Conservation (phyloP, 2,329 filamentous ascomycete species). For the Botrytis medusae region DNA sequence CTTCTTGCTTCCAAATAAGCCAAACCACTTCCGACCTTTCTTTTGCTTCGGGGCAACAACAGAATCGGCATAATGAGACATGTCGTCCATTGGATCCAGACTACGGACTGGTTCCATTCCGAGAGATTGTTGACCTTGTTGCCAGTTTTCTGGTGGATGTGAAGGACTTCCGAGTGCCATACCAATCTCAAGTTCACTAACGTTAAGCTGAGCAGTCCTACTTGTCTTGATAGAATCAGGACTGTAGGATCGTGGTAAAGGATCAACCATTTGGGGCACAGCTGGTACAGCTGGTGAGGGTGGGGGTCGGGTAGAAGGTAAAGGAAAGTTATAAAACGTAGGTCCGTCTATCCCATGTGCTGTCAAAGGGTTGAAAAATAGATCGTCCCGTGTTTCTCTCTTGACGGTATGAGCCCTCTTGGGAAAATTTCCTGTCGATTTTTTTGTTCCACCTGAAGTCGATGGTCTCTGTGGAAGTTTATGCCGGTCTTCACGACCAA, state of each 20-base stretch:
- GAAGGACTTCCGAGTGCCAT: conserved; percentile 73
- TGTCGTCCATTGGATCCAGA: conserved; percentile 31
- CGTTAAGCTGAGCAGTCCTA: neutral
- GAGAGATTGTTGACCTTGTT: conserved; percentile 24
- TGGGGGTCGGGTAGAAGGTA: conserved; percentile 33
- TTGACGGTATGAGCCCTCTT: conserved; percentile 28
- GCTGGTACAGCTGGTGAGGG: conserved; percentile 24
- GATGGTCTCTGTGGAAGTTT: conserved; percentile 35
- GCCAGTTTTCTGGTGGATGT: conserved; percentile 37
- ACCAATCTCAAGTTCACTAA: conserved; percentile 52
- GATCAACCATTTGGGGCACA: neutral
- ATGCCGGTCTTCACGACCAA: conserved; percentile 26
- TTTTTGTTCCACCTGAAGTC: conserved; percentile 35
- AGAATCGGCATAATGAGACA: conserved; percentile 20
- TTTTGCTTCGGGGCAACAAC: conserved; percentile 37
- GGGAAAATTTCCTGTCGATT: conserved; percentile 28
- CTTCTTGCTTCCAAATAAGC: conserved; percentile 46
- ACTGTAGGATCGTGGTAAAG: neutral
- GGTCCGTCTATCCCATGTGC: conserved; percentile 33
- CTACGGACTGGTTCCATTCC: conserved; percentile 27
- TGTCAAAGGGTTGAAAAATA: conserved; percentile 37
- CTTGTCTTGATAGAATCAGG: conserved; percentile 10
- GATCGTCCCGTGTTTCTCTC: conserved; percentile 38
- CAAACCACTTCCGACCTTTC: conserved; percentile 61
- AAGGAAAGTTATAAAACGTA: conserved; percentile 36